A percentile compares a stretch with the other conserved stretches of the same genome.
phyloP scores from a whole-genome alignment of 1,284 basidiomycete species.

The Thelephora terrestris region DNA sequence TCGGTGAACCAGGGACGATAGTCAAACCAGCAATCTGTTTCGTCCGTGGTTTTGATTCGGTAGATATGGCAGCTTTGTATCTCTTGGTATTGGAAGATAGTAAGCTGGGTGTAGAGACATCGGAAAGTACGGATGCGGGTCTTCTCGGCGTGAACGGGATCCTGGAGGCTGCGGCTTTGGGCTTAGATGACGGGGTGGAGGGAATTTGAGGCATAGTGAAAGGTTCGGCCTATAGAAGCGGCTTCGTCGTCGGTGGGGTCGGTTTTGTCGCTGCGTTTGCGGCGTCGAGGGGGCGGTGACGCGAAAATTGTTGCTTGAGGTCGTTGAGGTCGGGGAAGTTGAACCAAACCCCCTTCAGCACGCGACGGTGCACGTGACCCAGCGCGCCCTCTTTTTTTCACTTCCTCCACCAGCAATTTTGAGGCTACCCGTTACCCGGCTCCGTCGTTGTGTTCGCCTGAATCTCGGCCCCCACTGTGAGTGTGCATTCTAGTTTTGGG shows the following conservation, averaged over 20 bases:
- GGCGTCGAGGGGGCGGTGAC: background rate
- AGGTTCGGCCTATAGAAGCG: too few relatives aligned
- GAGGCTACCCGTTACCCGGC: background rate
- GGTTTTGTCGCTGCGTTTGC: background rate
- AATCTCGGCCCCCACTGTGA: background rate
- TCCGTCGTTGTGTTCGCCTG: background rate
- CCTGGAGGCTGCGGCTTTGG: constrained; percentile 3
- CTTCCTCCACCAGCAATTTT: background rate
- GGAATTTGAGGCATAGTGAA: background rate
- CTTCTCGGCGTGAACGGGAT: constrained; percentile 47
- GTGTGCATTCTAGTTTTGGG: background rate
- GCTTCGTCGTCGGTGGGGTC: background rate
- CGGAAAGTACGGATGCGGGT: constrained; percentile 28
- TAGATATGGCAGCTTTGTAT: constrained; percentile 54
- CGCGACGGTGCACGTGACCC: background rate
- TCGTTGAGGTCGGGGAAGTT: background rate
- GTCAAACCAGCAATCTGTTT: constrained; percentile 28
- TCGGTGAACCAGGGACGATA: constrained; percentile 44
- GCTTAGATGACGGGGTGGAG: constrained; percentile 1
- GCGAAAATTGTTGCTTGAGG: constrained; percentile 3
- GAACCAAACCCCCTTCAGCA: background rate
- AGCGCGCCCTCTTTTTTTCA: background rate
- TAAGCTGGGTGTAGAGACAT: constrained; percentile 28
- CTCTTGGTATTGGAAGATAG: constrained; percentile 45
- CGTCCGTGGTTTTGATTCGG: constrained; percentile 42